Evolutionary conservation across 192 early-diverging fungal species (phyloP).

Genomic region (Coemansia aciculifera): DNA sequence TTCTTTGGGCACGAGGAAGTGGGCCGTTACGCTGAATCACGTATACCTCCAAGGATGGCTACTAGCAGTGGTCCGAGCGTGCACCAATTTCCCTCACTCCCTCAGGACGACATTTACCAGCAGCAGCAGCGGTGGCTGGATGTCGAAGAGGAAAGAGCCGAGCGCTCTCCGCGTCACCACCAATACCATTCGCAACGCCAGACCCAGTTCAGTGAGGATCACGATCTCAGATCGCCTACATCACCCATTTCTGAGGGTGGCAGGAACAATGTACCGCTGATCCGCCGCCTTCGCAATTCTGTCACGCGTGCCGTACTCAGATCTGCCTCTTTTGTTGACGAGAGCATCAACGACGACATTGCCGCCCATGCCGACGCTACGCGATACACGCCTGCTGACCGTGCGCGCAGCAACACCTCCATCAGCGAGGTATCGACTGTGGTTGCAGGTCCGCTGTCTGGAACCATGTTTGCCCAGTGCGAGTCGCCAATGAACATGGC

Average conservation of each 20-base stretch:
- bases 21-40: background rate
- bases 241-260: background rate
- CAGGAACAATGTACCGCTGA: constrained; percentile 8
- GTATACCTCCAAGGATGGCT: background rate
- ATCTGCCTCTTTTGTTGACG: constrained; percentile 35
- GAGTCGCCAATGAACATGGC: background rate
- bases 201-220: background rate
- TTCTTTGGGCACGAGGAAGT: constrained; percentile 1
- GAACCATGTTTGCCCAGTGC: background rate
- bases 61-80: background rate
- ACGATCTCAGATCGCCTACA: background rate
- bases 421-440: constrained; percentile 13
- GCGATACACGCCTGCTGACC: background rate
- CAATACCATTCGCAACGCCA: background rate
- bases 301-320: constrained; percentile 23
- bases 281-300: constrained; percentile 20
- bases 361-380: constrained; percentile 13
- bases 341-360: constrained; percentile 31
- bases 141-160: background rate
- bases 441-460: background rate
- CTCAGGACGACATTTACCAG: constrained; percentile 9
- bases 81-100: constrained; percentile 28
- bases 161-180: background rate
- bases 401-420: constrained; percentile 20
- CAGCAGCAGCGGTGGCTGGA: background rate